Conservation (phyloP, 768 basidiomycete species). For the Mycena belliarum region DNA sequence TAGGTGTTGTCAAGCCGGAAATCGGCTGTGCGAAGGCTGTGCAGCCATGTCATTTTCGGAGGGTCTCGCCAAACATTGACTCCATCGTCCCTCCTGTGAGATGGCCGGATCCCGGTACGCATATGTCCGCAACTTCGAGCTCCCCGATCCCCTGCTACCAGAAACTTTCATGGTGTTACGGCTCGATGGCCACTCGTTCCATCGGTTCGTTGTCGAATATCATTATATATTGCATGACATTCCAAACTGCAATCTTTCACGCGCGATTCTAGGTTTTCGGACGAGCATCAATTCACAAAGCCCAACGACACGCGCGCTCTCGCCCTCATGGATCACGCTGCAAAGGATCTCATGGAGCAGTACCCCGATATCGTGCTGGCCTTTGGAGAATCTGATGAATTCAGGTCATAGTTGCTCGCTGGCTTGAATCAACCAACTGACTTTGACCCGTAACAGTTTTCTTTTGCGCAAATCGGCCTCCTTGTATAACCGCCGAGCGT, state of each 20-base stretch:
- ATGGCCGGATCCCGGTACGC: conserved; percentile 96
- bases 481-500: conserved; percentile 81
- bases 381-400: conserved; percentile 98
- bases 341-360: conserved; percentile 76
- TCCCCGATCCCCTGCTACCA: conserved; percentile 83
- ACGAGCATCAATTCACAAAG: conserved; percentile 78
- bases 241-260: background rate
- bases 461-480: conserved; percentile 73
- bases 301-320: conserved; percentile 91
- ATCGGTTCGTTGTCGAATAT: conserved; percentile 76
- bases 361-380: conserved; percentile 83
- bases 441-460: too few relatives aligned
- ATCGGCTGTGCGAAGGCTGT: background rate
- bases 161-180: conserved; percentile 84
- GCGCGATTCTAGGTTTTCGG: conserved; percentile 66
- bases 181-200: conserved; percentile 92
- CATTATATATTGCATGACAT: background rate
- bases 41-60: background rate
- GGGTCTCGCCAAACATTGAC: conserved; percentile 71
- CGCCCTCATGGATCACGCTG: conserved; percentile 90
- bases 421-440: too few relatives aligned
- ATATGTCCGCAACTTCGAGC: conserved; percentile 88
- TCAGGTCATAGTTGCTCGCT: conserved; percentile 59
- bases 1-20: conserved; percentile 47
- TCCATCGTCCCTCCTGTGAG: conserved; percentile 48